These are phyloP conservation scores for Juglanconis sp. DNA, from an alignment of 2,329 filamentous ascomycete species.

Conservation along the genomic window DNA sequence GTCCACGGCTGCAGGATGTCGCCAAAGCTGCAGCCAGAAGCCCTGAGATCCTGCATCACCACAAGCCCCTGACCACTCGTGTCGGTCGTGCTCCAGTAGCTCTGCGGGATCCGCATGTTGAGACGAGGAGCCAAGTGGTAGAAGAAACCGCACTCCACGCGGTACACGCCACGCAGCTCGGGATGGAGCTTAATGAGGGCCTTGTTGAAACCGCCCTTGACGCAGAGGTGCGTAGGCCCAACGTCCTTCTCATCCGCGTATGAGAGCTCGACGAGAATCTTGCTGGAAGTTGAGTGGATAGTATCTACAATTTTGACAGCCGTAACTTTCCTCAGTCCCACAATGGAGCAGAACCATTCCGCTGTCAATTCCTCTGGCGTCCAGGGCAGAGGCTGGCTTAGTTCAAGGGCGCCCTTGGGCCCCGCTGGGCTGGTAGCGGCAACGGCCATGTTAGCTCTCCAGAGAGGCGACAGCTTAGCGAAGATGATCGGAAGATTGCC, in stretches of 20 bases:
- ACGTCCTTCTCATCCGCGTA: conserved; percentile 21
- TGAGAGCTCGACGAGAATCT: conserved; percentile 22
- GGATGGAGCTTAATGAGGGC: conserved; percentile 1
- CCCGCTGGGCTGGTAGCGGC: too few species aligned
- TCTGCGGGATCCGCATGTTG: conserved; percentile 17
- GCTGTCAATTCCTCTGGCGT: conserved; percentile 20
- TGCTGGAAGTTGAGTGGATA: conserved; percentile 21
- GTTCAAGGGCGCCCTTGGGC: too few species aligned
- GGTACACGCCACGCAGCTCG: background rate
- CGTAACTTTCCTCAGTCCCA: conserved; percentile 14
- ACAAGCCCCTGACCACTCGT: background rate
- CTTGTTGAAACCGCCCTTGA: conserved; percentile 38
- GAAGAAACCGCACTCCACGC: conserved; percentile 4
- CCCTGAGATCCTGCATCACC: background rate
- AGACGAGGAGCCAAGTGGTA: conserved; percentile 17
- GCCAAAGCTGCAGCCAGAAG: conserved; percentile 21
- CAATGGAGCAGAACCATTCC: conserved; percentile 20
- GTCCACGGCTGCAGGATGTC: conserved; percentile 1
- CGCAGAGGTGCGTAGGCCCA: conserved; percentile 27
- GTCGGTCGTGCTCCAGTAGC: background rate
- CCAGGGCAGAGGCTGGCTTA: conserved; percentile 16
- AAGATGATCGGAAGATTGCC: too few species aligned
- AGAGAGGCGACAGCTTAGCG: too few species aligned
- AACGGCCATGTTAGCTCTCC: too few species aligned
- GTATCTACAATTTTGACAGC: conserved; percentile 13